These are phyloP conservation scores for Astrothelium macrocarpum DNA, from an alignment of 495 filamentous ascomycete genomes.

Conservation along the genomic window DNA sequence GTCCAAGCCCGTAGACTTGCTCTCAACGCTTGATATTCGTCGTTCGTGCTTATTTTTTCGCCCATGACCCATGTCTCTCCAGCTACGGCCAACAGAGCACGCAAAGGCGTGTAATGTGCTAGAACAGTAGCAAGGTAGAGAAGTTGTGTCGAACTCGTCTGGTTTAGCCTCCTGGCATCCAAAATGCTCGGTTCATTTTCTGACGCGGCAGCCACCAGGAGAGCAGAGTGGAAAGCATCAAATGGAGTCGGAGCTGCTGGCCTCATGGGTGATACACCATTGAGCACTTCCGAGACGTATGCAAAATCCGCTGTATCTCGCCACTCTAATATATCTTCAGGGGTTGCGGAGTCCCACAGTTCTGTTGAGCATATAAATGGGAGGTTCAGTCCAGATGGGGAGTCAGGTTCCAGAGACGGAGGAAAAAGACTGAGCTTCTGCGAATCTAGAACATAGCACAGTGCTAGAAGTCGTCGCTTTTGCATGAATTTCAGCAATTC, in stretches of 20 bases:
- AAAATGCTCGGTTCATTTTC: not conserved
- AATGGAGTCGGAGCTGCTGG: not conserved
- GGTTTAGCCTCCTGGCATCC: not conserved
- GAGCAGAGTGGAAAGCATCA: conserved; percentile 27
- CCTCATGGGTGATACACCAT: not conserved
- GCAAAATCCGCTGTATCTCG: not conserved
- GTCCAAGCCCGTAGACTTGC: conserved; percentile 16
- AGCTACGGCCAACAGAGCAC: conserved; percentile 29
- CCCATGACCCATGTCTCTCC: conserved; percentile 31
- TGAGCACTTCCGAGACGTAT: conserved; percentile 14
- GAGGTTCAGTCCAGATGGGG: conserved; percentile 16
- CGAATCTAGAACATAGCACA: conserved; percentile 28
- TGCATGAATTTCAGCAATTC: not conserved
- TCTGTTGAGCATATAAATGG: conserved; percentile 20
- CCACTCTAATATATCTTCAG: conserved; percentile 13
- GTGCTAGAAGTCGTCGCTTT: conserved; percentile 22
- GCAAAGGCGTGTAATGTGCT: conserved; percentile 25
- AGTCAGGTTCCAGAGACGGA: not conserved
- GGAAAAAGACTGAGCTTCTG: conserved; percentile 24
- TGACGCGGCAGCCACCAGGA: conserved; percentile 21
- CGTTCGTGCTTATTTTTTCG: conserved; percentile 23
- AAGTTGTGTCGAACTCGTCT: not conserved
- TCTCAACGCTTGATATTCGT: conserved; percentile 19
- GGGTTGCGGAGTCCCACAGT: conserved; percentile 21
- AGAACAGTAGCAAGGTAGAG: conserved; percentile 9